These are phyloP conservation scores for Cryptococcus wingfieldii DNA, from an alignment of 1,284 basidiomycete genomes.

Conservation along the genomic window DNA sequence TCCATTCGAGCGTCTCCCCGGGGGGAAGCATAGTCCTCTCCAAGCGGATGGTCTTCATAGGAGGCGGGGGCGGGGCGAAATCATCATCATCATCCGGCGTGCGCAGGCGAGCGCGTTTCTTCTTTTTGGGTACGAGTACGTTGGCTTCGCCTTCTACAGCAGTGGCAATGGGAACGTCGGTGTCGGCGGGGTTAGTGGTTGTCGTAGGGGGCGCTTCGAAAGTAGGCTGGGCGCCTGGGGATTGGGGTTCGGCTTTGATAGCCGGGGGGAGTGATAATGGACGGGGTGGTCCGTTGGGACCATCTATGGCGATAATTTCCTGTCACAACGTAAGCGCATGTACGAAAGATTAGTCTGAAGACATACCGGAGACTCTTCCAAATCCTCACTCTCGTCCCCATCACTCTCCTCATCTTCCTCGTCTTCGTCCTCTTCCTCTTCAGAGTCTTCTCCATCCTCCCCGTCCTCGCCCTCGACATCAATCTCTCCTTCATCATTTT, in stretches of 20 bases:
- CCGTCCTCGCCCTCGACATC: not conserved
- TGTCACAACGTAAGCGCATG: not conserved
- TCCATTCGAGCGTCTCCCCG: constrained; percentile 33
- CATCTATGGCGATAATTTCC: constrained; percentile 19
- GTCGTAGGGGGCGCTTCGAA: constrained; percentile 12
- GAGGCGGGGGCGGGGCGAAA: constrained; percentile 40
- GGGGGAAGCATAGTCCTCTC: constrained; percentile 15
- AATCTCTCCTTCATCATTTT: no score
- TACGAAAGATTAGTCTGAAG: not conserved
- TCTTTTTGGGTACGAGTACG: constrained; percentile 34
- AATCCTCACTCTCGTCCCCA: constrained; percentile 24
- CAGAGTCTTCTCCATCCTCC: not conserved
- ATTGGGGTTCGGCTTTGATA: constrained; percentile 12
- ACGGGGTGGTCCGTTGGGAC: constrained; percentile 6
- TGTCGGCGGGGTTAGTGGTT: not conserved
- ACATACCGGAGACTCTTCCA: constrained; percentile 20
- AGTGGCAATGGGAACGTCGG: not conserved
- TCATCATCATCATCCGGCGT: constrained; percentile 38
- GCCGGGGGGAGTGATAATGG: constrained; percentile 4
- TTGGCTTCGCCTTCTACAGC: constrained; percentile 8
- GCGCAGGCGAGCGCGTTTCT: constrained; percentile 22
- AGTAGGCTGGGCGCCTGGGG: not conserved
- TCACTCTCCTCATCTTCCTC: constrained; percentile 57
- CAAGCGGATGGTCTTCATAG: constrained; percentile 42
- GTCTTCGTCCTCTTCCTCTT: constrained; percentile 69